phyloP scores from a whole-genome alignment of 2,329 filamentous ascomycete species.

The Escovopsis sp. region DNA sequence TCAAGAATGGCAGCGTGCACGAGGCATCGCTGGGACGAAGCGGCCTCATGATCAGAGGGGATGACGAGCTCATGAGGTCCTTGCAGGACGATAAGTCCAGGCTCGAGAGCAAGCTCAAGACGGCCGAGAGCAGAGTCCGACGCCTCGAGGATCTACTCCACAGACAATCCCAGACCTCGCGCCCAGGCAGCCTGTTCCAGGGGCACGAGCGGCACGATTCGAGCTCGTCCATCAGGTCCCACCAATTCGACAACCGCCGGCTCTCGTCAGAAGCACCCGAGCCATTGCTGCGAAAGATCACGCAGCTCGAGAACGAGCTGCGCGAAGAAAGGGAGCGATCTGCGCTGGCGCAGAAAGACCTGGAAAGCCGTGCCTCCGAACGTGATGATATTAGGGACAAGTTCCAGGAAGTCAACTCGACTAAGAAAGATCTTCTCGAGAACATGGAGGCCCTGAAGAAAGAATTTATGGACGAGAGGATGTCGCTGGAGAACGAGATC shows the following conservation, averaged over 20 bases:
- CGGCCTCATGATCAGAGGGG: constrained; percentile 70
- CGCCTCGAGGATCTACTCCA: constrained; percentile 87
- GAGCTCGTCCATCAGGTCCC: constrained; percentile 31
- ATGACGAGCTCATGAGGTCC: constrained; percentile 62
- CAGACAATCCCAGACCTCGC: constrained; percentile 51
- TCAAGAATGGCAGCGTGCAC: constrained; percentile 92
- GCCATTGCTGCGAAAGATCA: constrained; percentile 30
- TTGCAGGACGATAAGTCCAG: constrained; percentile 73
- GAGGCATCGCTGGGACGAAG: constrained; percentile 80
- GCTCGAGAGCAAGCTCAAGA: constrained; percentile 58
- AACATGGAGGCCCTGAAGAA: constrained; percentile 87
- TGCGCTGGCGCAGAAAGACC: constrained; percentile 53
- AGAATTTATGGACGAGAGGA: constrained; percentile 76
- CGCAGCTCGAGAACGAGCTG: constrained; percentile 65
- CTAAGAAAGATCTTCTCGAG: constrained; percentile 82
- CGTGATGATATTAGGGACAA: constrained; percentile 49
- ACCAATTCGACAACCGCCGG: constrained; percentile 27
- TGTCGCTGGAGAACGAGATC: constrained; percentile 67
- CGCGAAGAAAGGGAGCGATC: constrained; percentile 55
- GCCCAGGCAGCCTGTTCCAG: constrained; percentile 42
- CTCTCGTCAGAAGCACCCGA: constrained; percentile 32
- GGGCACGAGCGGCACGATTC: constrained; percentile 35
- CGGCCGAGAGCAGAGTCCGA: constrained; percentile 78
- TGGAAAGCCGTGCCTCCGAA: constrained; percentile 38
- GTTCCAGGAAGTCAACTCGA: constrained; percentile 76